Percentiles rank a stretch among this genome's conserved stretches.
Conservation (phyloP, 148 eudicot genomes). For the Vaccinium macrocarpon region DNA sequence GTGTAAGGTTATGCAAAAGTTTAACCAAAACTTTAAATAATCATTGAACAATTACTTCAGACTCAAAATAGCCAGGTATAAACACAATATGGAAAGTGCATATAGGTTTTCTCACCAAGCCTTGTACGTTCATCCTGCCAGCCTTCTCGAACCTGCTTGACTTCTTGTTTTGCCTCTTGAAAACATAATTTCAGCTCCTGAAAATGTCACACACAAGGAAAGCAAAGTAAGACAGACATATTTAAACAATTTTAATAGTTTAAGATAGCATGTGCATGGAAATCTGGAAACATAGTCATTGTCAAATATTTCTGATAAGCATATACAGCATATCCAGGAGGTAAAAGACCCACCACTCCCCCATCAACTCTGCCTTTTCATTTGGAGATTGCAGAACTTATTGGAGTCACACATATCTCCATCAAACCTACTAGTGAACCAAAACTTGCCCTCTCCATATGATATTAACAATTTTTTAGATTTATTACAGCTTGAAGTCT, state of each 20-base stretch:
- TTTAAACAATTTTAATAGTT: not conserved
- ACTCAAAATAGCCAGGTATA: not conserved
- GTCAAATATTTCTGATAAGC: not conserved
- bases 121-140: constrained; percentile 70
- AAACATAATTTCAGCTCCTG: constrained; percentile 67
- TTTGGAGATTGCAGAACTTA: not conserved
- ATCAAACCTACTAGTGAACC: not conserved
- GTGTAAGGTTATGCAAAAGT: constrained; percentile 8
- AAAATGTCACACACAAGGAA: not conserved
- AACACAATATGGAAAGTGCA: not conserved
- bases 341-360: not conserved
- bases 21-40: not conserved
- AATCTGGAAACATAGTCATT: not conserved
- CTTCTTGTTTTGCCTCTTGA: constrained; percentile 49
- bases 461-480: not conserved
- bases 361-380: not conserved
- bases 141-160: constrained; percentile 44
- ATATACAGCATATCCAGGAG: not conserved
- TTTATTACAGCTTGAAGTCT: not conserved
- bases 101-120: constrained; percentile 50
- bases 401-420: not conserved
- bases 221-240: not conserved
- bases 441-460: not conserved
- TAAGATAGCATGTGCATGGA: not conserved
- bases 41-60: not conserved